These are phyloP conservation scores for Fusarium sp. DNA, from an alignment of 2,329 filamentous ascomycete genomes.

Conservation along the genomic window DNA sequence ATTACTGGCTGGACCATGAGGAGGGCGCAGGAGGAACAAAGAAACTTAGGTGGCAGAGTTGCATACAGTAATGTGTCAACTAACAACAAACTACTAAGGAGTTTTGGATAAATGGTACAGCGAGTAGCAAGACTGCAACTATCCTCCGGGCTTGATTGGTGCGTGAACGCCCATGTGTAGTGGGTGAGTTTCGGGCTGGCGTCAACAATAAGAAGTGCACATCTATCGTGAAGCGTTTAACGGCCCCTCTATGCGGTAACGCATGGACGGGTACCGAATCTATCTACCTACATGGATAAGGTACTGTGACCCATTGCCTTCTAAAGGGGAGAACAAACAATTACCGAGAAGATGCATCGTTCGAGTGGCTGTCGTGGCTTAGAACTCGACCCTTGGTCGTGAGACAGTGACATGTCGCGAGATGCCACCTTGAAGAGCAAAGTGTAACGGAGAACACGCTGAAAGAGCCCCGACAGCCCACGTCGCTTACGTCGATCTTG, in stretches of 20 bases:
- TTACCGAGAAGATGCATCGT: not conserved
- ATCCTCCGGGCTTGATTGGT: no score
- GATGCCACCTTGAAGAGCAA: slow-evolving; percentile 21
- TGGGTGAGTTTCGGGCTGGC: not conserved
- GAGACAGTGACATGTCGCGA: slow-evolving; percentile 19
- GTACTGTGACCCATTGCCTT: no score
- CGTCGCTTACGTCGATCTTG: slow-evolving; percentile 11
- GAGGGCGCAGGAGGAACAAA: slow-evolving; percentile 1
- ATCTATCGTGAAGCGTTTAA: not conserved
- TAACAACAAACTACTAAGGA: no score
- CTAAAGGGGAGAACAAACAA: not conserved
- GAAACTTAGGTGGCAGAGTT: not conserved
- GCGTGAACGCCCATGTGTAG: not conserved
- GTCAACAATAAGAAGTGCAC: not conserved
- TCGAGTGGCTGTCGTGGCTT: slow-evolving; percentile 21
- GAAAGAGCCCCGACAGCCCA: not conserved
- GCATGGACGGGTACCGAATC: not conserved
- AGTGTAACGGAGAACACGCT: not conserved
- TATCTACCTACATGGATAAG: no score
- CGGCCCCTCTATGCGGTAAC: not conserved
- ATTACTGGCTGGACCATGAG: slow-evolving; percentile 7
- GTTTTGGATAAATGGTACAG: no score
- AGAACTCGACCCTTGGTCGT: slow-evolving; percentile 4
- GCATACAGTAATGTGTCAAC: not conserved
- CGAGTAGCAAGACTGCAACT: no score